Percentiles rank a stretch among this genome's conserved stretches.
phyloP scores from a whole-genome alignment of 805 yeast species.

The Yueomyces sp. region DNA sequence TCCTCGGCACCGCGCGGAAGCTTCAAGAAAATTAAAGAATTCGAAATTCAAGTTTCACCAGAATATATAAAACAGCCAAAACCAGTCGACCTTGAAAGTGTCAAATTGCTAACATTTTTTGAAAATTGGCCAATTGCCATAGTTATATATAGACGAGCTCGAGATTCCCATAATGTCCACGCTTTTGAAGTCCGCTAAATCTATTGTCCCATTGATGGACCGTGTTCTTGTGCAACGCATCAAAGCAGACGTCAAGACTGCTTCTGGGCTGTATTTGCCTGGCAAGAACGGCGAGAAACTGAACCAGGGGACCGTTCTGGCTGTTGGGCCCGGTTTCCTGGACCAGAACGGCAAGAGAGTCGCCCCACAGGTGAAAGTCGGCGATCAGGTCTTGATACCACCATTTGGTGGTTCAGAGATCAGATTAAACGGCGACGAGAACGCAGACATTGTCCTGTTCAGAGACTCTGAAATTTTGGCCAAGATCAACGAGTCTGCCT shows the following conservation, averaged over 20 bases:
- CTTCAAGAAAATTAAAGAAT: too few species aligned
- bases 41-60: not conserved
- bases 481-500: conserved; percentile 46
- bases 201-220: conserved; percentile 86
- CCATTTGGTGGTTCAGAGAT: conserved; percentile 85
- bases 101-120: too few species aligned
- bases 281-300: conserved; percentile 92
- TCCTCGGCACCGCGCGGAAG: too few species aligned
- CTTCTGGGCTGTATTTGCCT: conserved; percentile 87
- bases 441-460: conserved; percentile 58
- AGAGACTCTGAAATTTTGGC: conserved; percentile 94
- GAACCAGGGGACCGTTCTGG: conserved; percentile 81
- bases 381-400: conserved; percentile 92
- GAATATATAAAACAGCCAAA: not conserved
- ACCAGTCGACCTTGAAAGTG: too few species aligned
- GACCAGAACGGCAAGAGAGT: conserved; percentile 64
- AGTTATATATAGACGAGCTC: too few species aligned
- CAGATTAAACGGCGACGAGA: conserved; percentile 72
- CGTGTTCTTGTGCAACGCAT: conserved; percentile 91
- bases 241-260: conserved; percentile 83
- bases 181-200: conserved; percentile 67
- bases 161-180: conserved; percentile 29
- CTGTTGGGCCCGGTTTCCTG: conserved; percentile 89
- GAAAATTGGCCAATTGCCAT: too few species aligned
- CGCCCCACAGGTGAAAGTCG: conserved; percentile 65